Percentiles rank a stretch among this genome's conserved stretches.
These are phyloP conservation scores for Fusarium keratoplasticum DNA, from an alignment of 2,329 filamentous ascomycete genomes.

Conservation along the genomic window DNA sequence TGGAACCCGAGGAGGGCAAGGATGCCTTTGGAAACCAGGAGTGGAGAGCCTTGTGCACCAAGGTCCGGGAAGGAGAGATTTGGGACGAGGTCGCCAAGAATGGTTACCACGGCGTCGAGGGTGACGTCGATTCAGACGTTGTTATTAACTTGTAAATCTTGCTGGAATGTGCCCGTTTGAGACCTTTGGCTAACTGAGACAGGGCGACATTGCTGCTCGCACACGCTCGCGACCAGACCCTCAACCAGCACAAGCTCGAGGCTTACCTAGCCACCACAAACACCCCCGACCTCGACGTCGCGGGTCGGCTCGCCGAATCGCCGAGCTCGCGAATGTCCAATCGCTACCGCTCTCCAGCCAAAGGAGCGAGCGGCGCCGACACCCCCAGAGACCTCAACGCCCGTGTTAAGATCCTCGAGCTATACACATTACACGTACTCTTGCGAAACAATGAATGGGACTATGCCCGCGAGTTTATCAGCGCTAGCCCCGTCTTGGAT, in stretches of 20 bases:
- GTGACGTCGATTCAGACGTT: constrained; percentile 93
- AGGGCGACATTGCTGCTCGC: constrained; percentile 90
- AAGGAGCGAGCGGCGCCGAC: constrained; percentile 73
- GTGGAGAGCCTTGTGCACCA: constrained; percentile 84
- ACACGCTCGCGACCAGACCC: constrained; percentile 84
- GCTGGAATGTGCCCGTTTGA: constrained; percentile 13
- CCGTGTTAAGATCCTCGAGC: constrained; percentile 90
- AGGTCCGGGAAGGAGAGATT: constrained; percentile 88
- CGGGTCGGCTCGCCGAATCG: constrained; percentile 68
- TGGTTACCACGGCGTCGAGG: constrained; percentile 89
- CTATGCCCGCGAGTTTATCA: constrained; percentile 92
- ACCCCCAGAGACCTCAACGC: constrained; percentile 87
- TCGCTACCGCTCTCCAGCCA: constrained; percentile 60
- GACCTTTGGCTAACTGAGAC: constrained; percentile 34
- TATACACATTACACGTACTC: constrained; percentile 96
- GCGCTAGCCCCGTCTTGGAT: constrained; percentile 85
- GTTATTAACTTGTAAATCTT: constrained; percentile 82
- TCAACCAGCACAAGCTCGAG: constrained; percentile 91
- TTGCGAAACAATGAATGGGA: constrained; percentile 96
- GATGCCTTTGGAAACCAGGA: constrained; percentile 85
- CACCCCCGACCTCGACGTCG: constrained; percentile 78
- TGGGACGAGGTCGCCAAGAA: constrained; percentile 93
- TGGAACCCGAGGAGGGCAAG: constrained; percentile 92
- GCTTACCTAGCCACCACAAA: constrained; percentile 85
- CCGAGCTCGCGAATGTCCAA: constrained; percentile 50